These are phyloP conservation scores for Punica granatum DNA, from an alignment of 345 rosid species.

Conservation along the genomic window DNA sequence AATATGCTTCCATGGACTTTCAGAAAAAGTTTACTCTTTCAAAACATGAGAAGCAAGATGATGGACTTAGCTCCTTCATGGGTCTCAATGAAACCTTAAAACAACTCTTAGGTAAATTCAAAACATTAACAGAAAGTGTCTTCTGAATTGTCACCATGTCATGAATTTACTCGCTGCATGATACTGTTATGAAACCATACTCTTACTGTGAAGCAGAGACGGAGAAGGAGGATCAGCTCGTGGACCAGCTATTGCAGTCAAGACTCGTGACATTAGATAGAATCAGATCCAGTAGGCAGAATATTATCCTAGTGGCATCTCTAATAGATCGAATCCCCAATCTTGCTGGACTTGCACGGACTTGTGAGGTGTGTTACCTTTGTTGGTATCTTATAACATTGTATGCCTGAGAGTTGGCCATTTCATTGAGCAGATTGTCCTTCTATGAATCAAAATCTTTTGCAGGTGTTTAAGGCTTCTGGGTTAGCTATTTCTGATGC, in stretches of 20 bases:
- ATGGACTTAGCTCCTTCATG: conserved; percentile 30
- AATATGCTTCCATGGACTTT: conserved; percentile 43
- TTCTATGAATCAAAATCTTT: conserved; percentile 1
- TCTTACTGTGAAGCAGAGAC: conserved; percentile 45
- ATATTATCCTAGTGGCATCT: conserved; percentile 82
- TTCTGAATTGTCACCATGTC: not conserved
- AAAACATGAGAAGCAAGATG: conserved; percentile 59
- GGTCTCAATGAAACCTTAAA: conserved; percentile 39
- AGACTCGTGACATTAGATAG: conserved; percentile 56
- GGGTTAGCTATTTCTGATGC: conserved; percentile 72
- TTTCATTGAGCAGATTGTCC: not conserved
- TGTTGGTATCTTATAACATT: conserved; percentile 1
- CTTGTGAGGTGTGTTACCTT: conserved; percentile 66
- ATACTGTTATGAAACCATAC: not conserved
- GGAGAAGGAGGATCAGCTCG: conserved; percentile 80
- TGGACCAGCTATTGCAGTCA: conserved; percentile 59
- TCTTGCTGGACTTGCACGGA: conserved; percentile 92
- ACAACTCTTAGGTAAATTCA: conserved; percentile 30
- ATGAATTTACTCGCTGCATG: not conserved
- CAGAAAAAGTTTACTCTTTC: conserved; percentile 71
- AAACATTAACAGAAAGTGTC: not conserved
- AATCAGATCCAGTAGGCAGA: conserved; percentile 58
- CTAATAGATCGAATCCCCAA: conserved; percentile 88
- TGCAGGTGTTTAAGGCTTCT: conserved; percentile 76
- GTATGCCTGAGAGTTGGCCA: not conserved